A percentile compares a stretch with the other conserved stretches of the same genome.
phyloP scores from a whole-genome alignment of 179 eudicot species.

The Beta corolliflora region DNA sequence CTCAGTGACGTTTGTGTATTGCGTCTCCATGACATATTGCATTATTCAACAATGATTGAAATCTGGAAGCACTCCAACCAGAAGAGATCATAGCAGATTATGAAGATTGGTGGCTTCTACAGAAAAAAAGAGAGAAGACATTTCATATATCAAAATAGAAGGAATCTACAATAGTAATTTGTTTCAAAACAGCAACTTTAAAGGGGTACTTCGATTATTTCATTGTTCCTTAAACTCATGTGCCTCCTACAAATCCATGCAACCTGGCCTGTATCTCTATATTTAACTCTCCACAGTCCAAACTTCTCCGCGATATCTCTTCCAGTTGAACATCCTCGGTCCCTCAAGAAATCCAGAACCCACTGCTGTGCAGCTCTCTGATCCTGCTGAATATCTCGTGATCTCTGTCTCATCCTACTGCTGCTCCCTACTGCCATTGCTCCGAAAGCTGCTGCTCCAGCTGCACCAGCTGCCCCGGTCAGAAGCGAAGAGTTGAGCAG shows the following conservation, averaged over 20 bases:
- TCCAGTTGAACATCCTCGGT: constrained; percentile 67
- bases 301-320: constrained; percentile 92
- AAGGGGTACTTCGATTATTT: constrained; percentile 73
- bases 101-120: not conserved
- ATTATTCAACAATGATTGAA: not conserved
- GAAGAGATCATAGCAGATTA: constrained; percentile 2
- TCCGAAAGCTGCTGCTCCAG: constrained; percentile 71
- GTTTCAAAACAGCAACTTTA: constrained; percentile 25
- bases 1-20: not conserved
- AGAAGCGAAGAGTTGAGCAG: constrained; percentile 60
- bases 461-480: constrained; percentile 73
- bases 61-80: constrained; percentile 13
- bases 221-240: constrained; percentile 63
- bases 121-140: not conserved
- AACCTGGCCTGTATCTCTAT: constrained; percentile 80
- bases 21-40: not conserved
- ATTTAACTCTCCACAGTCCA: constrained; percentile 94
- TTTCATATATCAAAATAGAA: not conserved
- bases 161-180: not conserved
- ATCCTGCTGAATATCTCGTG: constrained; percentile 42
- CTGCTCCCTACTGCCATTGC: constrained; percentile 53
- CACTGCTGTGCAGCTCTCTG: constrained; percentile 87
- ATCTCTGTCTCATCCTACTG: constrained; percentile 52
- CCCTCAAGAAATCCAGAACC: constrained; percentile 88
- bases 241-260: constrained; percentile 94